Evolutionary conservation across 441 rosid species (phyloP), one percentile per base, ranked within the genome.

Genomic region (Raphanus hybrid): DNA sequence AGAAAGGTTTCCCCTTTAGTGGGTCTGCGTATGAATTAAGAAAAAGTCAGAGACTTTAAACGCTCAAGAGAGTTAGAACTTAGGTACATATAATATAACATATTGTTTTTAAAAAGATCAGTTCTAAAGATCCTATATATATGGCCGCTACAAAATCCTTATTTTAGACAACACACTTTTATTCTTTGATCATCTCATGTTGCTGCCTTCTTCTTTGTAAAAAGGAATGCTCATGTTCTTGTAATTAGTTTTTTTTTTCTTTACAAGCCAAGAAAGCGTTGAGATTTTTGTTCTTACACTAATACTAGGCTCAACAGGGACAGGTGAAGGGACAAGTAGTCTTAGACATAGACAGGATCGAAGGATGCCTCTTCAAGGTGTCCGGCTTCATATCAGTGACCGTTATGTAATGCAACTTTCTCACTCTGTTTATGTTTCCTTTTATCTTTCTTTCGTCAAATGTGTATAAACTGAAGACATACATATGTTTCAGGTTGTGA

Each of bases 321-420:
- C 80, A 61, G 76, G 71, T 81, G 78, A 64, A 71, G 82, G 83
- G 60, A 78, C 69, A 64, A 57, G 69, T 77, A 54, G 64, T 61
- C 18, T 15, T 77, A 52, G 60, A 66, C 67, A 79, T 69, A 77
- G 76, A 57, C 61, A 74, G 6, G 73, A 71, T 57, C 72, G 6
- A 63, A 69, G 78, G 75, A 89, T 91, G 94, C 50, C 86, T 68
- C 32, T 67, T 74, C 97, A 75, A 37, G 81, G 85, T 4, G 98
- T 92, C 68, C 84, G 80, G n/a, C 80, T 95, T 84, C 83, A 83
- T 83, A 77, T 91, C 76, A 86, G 81, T 67, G 97, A 92, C 71
- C 86, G 65, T 69, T 85, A 91, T 85, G 98, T 94, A 87, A 85
- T 74, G 71, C 63, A 55, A 60, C 59, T 58, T 71, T 29, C 34